A percentile compares a stretch with the other conserved stretches of the same genome.
Evolutionary conservation across 169 alveolate genomes (phyloP).

Genomic region (Miamiensis avidus): DNA sequence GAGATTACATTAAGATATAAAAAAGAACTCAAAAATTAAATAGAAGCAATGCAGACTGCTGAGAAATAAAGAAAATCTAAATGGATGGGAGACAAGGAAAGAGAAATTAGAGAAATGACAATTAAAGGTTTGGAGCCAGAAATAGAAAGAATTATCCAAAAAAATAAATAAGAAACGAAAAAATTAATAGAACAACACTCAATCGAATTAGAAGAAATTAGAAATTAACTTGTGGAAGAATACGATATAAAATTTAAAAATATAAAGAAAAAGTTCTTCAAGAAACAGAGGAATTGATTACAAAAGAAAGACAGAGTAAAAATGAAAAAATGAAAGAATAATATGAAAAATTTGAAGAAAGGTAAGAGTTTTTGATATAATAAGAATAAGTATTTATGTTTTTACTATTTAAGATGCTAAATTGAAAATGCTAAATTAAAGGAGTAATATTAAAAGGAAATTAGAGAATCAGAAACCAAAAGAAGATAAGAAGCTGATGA

Average conservation of each 20-base stretch:
- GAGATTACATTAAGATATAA: neutral
- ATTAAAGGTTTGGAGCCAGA: slow-evolving; percentile 82
- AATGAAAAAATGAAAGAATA: slow-evolving; percentile 66
- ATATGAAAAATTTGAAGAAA: slow-evolving; percentile 62
- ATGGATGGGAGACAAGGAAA: slow-evolving; percentile 75
- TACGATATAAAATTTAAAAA: slow-evolving; percentile 65
- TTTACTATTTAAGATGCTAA: too few species aligned
- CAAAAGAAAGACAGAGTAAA: slow-evolving; percentile 64
- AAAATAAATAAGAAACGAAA: slow-evolving; percentile 67
- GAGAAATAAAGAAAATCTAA: slow-evolving; percentile 76
- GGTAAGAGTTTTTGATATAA: too few species aligned
- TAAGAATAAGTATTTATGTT: too few species aligned
- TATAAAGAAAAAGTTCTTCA: slow-evolving; percentile 57
- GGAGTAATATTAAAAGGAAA: slow-evolving; percentile 59
- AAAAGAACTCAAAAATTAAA: neutral
- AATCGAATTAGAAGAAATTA: slow-evolving; percentile 50
- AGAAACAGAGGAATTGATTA: slow-evolving; percentile 76
- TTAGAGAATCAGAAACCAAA: slow-evolving; percentile 69
- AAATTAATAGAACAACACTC: slow-evolving; percentile 59
- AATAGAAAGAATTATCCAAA: slow-evolving; percentile 66
- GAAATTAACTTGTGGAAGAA: slow-evolving; percentile 60
- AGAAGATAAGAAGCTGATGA: slow-evolving; percentile 56
- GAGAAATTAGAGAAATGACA: slow-evolving; percentile 77
- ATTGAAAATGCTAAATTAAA: slow-evolving; percentile 76
- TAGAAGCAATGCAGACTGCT: slow-evolving; percentile 75